A percentile compares a stretch with the other conserved stretches of the same genome.
These are phyloP conservation scores for Anethum foeniculum DNA, from an alignment of 140 eudicot genomes.

Conservation along the genomic window DNA sequence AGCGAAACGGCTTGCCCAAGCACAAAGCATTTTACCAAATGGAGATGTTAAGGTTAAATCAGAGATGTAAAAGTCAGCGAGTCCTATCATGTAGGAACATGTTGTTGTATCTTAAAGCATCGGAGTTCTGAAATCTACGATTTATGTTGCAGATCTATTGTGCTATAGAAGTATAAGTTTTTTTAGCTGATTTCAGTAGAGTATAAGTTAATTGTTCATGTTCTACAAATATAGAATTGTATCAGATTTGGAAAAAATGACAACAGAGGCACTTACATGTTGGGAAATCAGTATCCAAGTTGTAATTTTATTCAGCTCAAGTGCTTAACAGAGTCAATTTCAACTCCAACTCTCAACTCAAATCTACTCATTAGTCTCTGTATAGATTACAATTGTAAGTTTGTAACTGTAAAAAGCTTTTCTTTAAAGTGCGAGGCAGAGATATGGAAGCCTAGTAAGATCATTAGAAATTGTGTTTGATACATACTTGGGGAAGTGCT, in stretches of 20 bases:
- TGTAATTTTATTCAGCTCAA: neutral
- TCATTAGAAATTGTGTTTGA: neutral
- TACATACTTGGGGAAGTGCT: too few relatives aligned
- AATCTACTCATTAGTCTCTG: neutral
- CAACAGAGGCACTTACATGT: neutral
- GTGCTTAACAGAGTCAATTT: neutral
- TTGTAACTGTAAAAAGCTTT: neutral
- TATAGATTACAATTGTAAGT: neutral
- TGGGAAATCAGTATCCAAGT: neutral
- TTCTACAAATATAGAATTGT: neutral
- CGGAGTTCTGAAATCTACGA: neutral
- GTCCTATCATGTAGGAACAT: neutral
- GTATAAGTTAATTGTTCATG: neutral
- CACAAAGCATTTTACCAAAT: conserved; percentile 66
- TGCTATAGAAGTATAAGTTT: neutral
- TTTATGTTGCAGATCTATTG: neutral
- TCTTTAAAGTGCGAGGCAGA: neutral
- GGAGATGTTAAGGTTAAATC: conserved; percentile 74
- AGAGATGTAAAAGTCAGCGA: conserved; percentile 29
- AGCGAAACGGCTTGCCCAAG: conserved; percentile 56
- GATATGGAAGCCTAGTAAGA: neutral
- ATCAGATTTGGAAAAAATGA: neutral
- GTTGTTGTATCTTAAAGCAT: neutral
- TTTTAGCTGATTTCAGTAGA: too few relatives aligned
- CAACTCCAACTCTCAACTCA: neutral